These are phyloP conservation scores for Cymbopogon citratus DNA, from an alignment of 176 grass and related monocot genomes.

Conservation along the genomic window DNA sequence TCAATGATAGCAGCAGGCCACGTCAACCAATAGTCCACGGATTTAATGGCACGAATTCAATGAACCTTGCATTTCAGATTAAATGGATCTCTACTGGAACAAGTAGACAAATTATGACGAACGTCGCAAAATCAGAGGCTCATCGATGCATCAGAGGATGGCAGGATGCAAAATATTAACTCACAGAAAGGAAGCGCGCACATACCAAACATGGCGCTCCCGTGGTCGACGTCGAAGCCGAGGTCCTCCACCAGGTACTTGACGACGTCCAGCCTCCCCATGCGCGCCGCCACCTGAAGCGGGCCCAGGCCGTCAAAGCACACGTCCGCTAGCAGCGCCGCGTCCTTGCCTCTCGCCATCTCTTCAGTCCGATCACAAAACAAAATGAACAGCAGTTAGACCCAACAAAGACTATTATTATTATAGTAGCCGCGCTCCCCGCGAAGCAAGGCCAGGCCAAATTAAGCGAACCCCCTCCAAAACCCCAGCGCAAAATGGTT, in stretches of 20 bases:
- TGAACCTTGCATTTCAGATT: not conserved
- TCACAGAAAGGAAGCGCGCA: not conserved
- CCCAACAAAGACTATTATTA: not conserved
- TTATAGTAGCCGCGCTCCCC: not conserved
- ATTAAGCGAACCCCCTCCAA: too few species aligned
- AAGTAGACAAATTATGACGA: not conserved
- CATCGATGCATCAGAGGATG: not conserved
- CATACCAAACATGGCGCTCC: conserved; percentile 11
- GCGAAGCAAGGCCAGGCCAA: not conserved
- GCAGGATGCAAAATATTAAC: not conserved
- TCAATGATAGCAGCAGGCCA: not conserved
- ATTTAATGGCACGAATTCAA: not conserved
- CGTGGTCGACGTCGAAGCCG: conserved; percentile 26
- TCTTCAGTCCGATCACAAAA: conserved; percentile 8
- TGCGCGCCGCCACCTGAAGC: conserved; percentile 28
- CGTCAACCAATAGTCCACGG: not conserved
- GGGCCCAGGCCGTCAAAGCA: not conserved
- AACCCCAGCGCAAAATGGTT: conserved; percentile 11
- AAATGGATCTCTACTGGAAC: not conserved
- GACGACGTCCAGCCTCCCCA: conserved; percentile 20
- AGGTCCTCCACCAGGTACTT: conserved; percentile 37
- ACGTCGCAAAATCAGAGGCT: not conserved
- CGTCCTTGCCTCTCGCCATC: conserved; percentile 25
- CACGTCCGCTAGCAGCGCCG: conserved; percentile 21
- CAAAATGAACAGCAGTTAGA: not conserved